phyloP scores from a whole-genome alignment of 208 protist species.

The Naegleria fowleri region DNA sequence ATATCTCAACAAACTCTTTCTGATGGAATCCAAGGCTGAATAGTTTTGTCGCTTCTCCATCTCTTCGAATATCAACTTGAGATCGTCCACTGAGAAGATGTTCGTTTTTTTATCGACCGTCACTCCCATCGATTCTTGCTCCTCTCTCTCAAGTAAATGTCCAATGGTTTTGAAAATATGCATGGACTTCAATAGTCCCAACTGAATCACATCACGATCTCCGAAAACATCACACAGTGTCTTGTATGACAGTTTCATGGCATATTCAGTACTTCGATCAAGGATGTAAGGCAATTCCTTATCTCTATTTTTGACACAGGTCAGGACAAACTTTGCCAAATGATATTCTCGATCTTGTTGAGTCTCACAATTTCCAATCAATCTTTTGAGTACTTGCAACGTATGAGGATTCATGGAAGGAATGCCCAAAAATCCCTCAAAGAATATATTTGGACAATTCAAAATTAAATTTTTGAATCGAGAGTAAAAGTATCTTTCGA shows the following conservation, averaged over 20 bases:
- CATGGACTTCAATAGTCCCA: neutral
- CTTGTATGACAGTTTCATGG: neutral
- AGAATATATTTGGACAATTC: neutral
- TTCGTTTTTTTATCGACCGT: neutral
- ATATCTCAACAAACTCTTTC: neutral
- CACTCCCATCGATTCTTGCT: neutral
- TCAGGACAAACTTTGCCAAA: neutral
- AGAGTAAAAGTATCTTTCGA: neutral
- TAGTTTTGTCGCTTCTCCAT: neutral
- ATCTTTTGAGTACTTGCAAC: neutral
- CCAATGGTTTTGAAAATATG: neutral
- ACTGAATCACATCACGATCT: neutral
- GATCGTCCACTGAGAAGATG: neutral
- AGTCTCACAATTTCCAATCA: neutral
- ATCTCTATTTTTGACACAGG: neutral
- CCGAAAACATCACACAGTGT: neutral
- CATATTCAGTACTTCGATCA: neutral
- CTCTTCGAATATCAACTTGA: neutral
- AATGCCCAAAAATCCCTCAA: neutral
- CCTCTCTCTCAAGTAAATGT: neutral
- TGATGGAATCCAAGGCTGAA: neutral
- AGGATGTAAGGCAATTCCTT: neutral
- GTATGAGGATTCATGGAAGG: neutral
- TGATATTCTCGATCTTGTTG: neutral
- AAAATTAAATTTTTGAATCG: neutral